Base-by-base conservation (phyloP, 2,329 filamentous ascomycete species). In the Beauveria caledonica region DNA sequence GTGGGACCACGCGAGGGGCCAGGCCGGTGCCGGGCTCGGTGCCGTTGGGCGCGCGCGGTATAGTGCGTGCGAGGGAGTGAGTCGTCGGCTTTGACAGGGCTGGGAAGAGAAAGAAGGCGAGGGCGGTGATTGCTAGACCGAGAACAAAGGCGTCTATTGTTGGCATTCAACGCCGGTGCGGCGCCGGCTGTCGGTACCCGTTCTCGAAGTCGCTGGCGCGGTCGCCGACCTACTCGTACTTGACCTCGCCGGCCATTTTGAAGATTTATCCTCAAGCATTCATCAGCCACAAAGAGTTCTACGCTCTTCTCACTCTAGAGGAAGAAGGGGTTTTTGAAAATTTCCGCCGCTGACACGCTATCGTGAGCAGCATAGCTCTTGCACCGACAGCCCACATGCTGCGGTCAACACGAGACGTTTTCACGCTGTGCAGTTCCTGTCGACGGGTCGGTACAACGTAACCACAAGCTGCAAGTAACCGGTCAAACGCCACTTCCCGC, bases 1-100 rank as follows among this genome's bases (percentile, higher is more conserved):
- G 42, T 65, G 8, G 2, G 53, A 62, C 64, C 64, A 66, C 4
- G 48, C 53, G 29, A 63, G 19, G 0, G 33, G 65, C 63, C 0
- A 65, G 62, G 2, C 64, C 64, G 6, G 60, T 65, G 6, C 39
- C 33, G 13, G 49, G 48, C 49, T 66, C 62, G 8, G 53, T n/a
- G 27, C 64, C 64, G 33, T 65, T 27, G 8, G 8, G 25, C n/a
- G 54, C 53, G 6, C 46, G 53, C 3, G 60, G 60, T 5, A 61
- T 39, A 42, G 29, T 54, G 48, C 60, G 53, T 11, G 60, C 53
- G 48, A 45, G 54, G 8, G 60, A 44, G 27, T 27, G 51, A 9
- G 10, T 3, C 8, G 51, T 11, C 3, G 33, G 2, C 11, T 36
- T 36, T 9, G 36, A 44, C 13, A 61, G 10, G 39, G 45, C 10